Evolutionary conservation across 495 filamentous ascomycete genomes (phyloP), one percentile per base, ranked within the genome.

Genomic region (Mytilinidion resinicola): DNA sequence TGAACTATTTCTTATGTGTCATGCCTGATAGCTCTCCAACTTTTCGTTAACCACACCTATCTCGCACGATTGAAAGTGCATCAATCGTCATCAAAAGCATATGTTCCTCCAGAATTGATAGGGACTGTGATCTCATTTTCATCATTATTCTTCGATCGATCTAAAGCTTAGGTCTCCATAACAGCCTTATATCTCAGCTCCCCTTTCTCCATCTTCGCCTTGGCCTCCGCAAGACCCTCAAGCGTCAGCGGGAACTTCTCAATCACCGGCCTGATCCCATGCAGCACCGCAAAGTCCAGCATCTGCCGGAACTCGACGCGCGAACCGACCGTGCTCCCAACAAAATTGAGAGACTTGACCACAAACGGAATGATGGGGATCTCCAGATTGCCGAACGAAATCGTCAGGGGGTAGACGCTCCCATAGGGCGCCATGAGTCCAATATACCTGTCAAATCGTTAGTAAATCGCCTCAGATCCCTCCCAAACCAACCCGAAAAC

Each of bases 241-340:
- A 46, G 30, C 17, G 25, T 59, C 25, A 59, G 56, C 1, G 56
- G 56, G 41, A 59, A 59, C 49, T 39, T 34, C 19, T 59, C 56
- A 55, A 59, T 46, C 15, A 55, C 25, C 11, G 56, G 56, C 56
- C 41, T 59, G 4, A 59, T 42, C 1, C 30, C 36, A 30, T 59
- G 56, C 12, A 10, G 10, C 56, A 44, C 47, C 9, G 56, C 21
- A 43, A 59, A 59, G 10, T 41, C 48, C 48, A 59, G 36, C 56
- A 59, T 59, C 17, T 43, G 11, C 15, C 7, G 3, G 25, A 39
- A 25, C 33, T 38, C 33, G 10, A 30, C 12, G 8, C 20, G 51
- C 37, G 47, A 19, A 9, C 19, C 20, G 12, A n/a, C 25, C 3
- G 17, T 11, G 50, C 30, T 38, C 12, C 56, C 56, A 11, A 39